Base-by-base conservation (phyloP, 768 basidiomycete species). In the Russula foetens region DNA sequence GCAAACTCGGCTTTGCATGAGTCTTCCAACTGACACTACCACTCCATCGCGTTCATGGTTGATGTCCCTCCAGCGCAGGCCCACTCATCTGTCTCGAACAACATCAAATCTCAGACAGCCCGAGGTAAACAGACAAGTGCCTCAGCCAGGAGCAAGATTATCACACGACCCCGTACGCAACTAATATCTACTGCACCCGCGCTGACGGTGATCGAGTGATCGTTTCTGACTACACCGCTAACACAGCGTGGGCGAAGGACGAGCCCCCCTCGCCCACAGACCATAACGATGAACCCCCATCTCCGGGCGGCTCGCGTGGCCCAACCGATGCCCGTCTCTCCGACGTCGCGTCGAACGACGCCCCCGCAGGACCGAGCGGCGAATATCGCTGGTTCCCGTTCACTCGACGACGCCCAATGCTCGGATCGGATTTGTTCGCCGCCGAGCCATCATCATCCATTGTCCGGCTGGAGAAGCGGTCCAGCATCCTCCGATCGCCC, bases 331-430 rank as follows among this genome's bases (percentile, higher is more conserved):
- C 75, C 41, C 77, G 77, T 15, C 76, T 79, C 17, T 80, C 79
- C 38, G 85, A 84, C 68, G 73, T 75, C 59, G 77, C 75, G 29
- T 85, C 84, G 17, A 78, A 77, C 59, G 74, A 78, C 51, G 82
- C 83, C 14, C 78, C 76, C 4, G 61, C 66, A 70, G 63, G 67
- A 61, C 62, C 67, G 67, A 43, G 63, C 74, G 71, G 45, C 29
- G 64, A 66, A 28, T 43, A 66, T 19, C 81, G 82, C 52, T 91
- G 89, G 89, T 88, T 84, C 83, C 74, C 86, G 0, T 90, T 91
- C 70, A 83, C 83, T 28, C 79, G 83, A 41, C 82, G 84, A 48
- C 80, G 83, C 19, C 54, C 63, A 14, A 41, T 41, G 29, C 31
- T 53, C 28, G 21, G 31, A n/a, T 47, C 59, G 17, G 59, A 56